Evolutionary conservation across 495 filamentous ascomycete genomes (phyloP).

Genomic region (Penicillium silybi): DNA sequence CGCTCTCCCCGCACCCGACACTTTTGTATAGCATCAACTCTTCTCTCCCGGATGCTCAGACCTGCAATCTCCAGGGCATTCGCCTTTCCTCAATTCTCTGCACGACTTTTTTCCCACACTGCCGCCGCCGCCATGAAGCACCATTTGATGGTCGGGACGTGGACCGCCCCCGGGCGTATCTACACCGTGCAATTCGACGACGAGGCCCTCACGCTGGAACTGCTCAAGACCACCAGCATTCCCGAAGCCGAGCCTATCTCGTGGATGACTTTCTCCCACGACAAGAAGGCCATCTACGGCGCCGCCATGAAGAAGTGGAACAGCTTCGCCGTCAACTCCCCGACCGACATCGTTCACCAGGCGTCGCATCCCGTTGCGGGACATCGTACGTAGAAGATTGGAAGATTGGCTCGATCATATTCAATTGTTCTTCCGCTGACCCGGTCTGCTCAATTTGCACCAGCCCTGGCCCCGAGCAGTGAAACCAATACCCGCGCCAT

Average conservation of each 20-base stretch:
- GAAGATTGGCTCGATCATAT: not conserved
- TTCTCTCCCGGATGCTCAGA: constrained; percentile 5
- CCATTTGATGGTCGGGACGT: constrained; percentile 80
- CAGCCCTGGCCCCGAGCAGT: constrained; percentile 62
- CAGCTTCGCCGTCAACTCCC: constrained; percentile 69
- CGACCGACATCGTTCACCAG: constrained; percentile 73
- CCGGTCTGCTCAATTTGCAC: not conserved
- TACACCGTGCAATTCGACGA: constrained; percentile 83
- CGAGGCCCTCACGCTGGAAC: constrained; percentile 61
- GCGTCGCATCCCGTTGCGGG: constrained; percentile 67
- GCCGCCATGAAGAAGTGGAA: constrained; percentile 88
- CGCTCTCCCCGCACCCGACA: constrained; percentile 7
- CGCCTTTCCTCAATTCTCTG: not conserved
- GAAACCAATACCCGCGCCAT: constrained; percentile 81
- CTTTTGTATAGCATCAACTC: not conserved
- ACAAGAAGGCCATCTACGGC: constrained; percentile 79
- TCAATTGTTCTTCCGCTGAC: not conserved
- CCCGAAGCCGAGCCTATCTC: constrained; percentile 79
- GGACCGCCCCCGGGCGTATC: constrained; percentile 81
- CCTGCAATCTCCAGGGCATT: constrained; percentile 4
- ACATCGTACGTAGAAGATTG: constrained; percentile 43
- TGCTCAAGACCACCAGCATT: constrained; percentile 75
- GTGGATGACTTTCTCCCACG: constrained; percentile 86
- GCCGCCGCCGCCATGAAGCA: constrained; percentile 58
- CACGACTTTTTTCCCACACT: constrained; percentile 15